Evolutionary conservation across 177 flowering plant species (phyloP), one percentile per base, ranked within the genome.

Genomic region (Vitis hybrid): DNA sequence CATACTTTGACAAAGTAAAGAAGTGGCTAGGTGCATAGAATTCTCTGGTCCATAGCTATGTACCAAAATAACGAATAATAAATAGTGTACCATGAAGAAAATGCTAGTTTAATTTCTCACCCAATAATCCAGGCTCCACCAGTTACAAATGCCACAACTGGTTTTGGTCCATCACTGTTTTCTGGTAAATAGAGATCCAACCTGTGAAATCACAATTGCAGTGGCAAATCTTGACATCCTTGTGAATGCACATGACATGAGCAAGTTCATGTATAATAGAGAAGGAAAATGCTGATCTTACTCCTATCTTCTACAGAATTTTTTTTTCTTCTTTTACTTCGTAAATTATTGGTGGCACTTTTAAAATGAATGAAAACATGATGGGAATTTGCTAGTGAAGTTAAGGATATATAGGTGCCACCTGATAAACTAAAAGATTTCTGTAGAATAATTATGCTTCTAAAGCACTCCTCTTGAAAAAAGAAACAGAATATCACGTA

Each of bases 61-160:
- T 34, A 34, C 5, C 39, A 34, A 34, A 34, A 34, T 34, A 34
- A 34, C 6, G 22, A 61, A 67, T 7, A 29, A 18, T 51, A 50
- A 31, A 16, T 39, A 52, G 18, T 48, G 19, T 29, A 67, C 12
- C 56, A 63, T 5, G 60, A 18, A 50, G 6, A 31, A 57, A 58
- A 31, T 61, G 16, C 51, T 18, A 70, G 29, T 11, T 62, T 45
- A 55, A 71, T 65, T 31, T 66, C 90, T 83, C 68, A 94, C 98
- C 98, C 98, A 76, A 94, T 92, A 60, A 94, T 92, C 98, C 97
- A 94, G 10, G 98, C 97, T 75, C 98, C 97, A 74, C 98, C 97
- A 73, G 97, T 94, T 39, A 94, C 83, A 82, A 94, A 94, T 67
- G 85, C 89, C 70, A 95, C 92, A 66, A 95, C 99, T 70, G 98